phyloP scores from a whole-genome alignment of 2,329 filamentous ascomycete species.

The Diplodia corticola region DNA sequence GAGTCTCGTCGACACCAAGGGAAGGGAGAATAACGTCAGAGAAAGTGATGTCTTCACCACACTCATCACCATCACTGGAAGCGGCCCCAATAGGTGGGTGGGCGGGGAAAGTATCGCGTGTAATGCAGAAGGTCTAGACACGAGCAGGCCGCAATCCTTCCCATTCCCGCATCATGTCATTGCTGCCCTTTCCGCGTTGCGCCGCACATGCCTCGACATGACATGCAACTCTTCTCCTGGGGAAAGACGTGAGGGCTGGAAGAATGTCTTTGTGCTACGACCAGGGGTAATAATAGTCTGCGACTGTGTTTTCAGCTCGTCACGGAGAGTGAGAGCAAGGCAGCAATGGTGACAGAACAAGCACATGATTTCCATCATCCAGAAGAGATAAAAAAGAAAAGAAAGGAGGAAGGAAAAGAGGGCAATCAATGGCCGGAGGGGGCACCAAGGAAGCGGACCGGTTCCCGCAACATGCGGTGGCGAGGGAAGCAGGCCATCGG shows the following conservation, averaged over 20 bases:
- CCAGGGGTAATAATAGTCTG: not conserved
- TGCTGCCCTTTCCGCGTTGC: not conserved
- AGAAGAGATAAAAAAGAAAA: not conserved
- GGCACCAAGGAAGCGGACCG: not conserved
- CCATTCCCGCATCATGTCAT: not conserved
- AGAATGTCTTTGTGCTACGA: not conserved
- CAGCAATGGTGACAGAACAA: not conserved
- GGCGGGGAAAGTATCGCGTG: not conserved
- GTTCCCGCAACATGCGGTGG: not conserved
- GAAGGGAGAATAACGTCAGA: too few species aligned
- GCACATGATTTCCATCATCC: too few species aligned
- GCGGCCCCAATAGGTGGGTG: not conserved
- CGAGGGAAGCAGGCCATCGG: too few species aligned
- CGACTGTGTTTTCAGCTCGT: not conserved
- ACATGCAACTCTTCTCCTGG: not conserved
- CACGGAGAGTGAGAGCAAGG: too few species aligned
- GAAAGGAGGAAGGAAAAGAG: not conserved
- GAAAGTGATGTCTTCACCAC: too few species aligned
- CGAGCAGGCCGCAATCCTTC: not conserved
- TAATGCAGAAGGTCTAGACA: not conserved
- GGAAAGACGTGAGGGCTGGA: not conserved
- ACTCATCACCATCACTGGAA: too few species aligned
- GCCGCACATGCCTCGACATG: not conserved
- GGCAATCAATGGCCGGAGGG: too few species aligned
- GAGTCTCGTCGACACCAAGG: too few species aligned